Base-by-base conservation (phyloP, 2,329 filamentous ascomycete species). In the Cercospora sp. region DNA sequence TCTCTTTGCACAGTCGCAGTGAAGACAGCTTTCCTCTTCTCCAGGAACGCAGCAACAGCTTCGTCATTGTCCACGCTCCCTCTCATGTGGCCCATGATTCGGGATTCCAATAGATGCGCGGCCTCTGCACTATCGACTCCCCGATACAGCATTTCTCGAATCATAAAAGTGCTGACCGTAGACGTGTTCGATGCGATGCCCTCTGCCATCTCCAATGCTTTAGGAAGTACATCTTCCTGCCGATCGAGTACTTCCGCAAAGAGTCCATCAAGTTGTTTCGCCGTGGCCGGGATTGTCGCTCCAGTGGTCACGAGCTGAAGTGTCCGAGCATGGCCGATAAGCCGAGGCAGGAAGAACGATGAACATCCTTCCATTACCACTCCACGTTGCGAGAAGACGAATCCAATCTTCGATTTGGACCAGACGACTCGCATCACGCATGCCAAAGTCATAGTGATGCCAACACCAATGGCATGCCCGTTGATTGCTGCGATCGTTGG, bases 401-500 rank as follows among this genome's bases (percentile, higher is more conserved):
- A 72, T 5, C 71, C 71, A 37, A 72, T 69, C 55, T 72, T 72
- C 51, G 71, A 69, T 24, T 59, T 66, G 3, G 69, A 71, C 69
- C 69, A 72, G 21, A 67, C 71, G 18, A 71, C 26, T 4, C 71
- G 69, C 63, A 72, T 68, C 1, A 68, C 66, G 24, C 64, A 65
- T 32, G 71, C 64, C 10, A 72, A 37, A 5, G 71, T 72, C 71
- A 72, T 72, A 9, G 71, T 72, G 32, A 72, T 72, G 12, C 71
- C 71, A 12, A 72, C 69, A 12, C 71, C 71, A 4, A 72, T 43
- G 12, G 69, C 71, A n/a, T 72, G 71, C 18, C 71, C 71, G 30
- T 72, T 67, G 40, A 72, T 72, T 12, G 71, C 71, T 7, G 64
- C 71, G 40, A 72, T 71, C 6, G 71, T 72, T 13, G 71, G 71